These are phyloP conservation scores for Lactarius sp. DNA, from an alignment of 768 basidiomycete genomes.

Conservation along the genomic window DNA sequence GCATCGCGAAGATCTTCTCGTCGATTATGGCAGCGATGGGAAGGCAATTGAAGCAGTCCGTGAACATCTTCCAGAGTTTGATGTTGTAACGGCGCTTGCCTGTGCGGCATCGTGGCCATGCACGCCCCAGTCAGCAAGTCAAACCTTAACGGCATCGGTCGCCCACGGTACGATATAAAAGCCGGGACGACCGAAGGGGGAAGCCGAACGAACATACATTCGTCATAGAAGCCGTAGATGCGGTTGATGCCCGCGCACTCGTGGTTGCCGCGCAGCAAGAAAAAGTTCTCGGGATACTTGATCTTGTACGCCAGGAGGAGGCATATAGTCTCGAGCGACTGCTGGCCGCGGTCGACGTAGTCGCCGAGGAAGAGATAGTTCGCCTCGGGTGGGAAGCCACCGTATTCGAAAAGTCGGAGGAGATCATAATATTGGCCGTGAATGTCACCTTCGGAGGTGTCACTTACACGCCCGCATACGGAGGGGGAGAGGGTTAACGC, in stretches of 20 bases:
- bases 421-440: slow-evolving; percentile 99
- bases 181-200: neutral
- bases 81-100: slow-evolving; percentile 99
- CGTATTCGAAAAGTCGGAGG: slow-evolving; percentile 95
- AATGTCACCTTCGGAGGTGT: slow-evolving; percentile 70
- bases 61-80: slow-evolving; percentile 99
- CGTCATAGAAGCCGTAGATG: slow-evolving; percentile 99
- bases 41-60: slow-evolving; percentile 98
- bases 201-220: slow-evolving; percentile 61
- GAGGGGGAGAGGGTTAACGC: too few species aligned
- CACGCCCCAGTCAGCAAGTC: too few species aligned
- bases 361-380: slow-evolving; percentile 99
- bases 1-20: slow-evolving; percentile 99
- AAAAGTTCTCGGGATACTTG: slow-evolving; percentile 99
- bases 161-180: too few species aligned
- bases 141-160: neutral
- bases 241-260: slow-evolving; percentile 99
- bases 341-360: slow-evolving; percentile 98
- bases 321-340: slow-evolving; percentile 97
- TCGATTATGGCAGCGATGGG: slow-evolving; percentile 99
- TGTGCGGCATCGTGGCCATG: slow-evolving; percentile 32
- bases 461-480: neutral
- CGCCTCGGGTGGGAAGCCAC: slow-evolving; percentile 98
- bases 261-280: slow-evolving; percentile 97
- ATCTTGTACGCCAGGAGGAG: slow-evolving; percentile 98